Evolutionary conservation across 192 early-diverging fungal genomes (phyloP).

Genomic region (Rhizophagus clarus): DNA sequence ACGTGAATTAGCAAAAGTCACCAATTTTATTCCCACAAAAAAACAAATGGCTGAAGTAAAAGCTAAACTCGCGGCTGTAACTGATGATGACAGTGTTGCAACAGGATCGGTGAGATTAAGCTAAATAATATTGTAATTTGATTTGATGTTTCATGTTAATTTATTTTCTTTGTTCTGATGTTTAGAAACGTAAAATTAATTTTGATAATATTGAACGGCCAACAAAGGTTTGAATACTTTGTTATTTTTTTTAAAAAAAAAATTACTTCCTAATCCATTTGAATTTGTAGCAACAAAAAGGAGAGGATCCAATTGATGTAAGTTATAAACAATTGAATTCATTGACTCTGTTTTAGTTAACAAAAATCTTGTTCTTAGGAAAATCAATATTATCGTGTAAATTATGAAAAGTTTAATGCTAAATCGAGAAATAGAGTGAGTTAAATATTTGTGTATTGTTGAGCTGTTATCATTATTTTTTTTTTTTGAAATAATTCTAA

Average conservation of each 20-base stretch:
- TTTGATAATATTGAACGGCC: slow-evolving; percentile 4
- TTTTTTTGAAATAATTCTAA: neutral
- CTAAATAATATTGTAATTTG: neutral
- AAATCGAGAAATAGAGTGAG: slow-evolving; percentile 12
- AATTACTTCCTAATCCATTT: neutral
- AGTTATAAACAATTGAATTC: neutral
- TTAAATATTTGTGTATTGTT: neutral
- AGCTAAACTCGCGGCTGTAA: slow-evolving; percentile 45
- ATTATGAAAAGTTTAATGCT: slow-evolving; percentile 30
- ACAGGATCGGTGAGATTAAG: neutral
- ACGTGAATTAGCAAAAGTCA: slow-evolving; percentile 52
- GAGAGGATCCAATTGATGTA: slow-evolving; percentile 15
- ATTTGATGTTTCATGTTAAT: neutral
- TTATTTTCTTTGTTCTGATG: neutral
- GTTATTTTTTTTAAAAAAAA: neutral
- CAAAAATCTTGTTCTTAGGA: neutral
- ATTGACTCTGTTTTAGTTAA: neutral
- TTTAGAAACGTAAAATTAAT: slow-evolving; percentile 27
- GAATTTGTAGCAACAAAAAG: slow-evolving; percentile 17
- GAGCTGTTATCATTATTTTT: neutral
- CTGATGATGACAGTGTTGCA: slow-evolving; percentile 48
- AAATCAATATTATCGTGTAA: slow-evolving; percentile 22
- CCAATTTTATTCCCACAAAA: slow-evolving; percentile 58
- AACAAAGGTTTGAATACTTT: neutral
- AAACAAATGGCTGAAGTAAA: slow-evolving; percentile 62